A percentile compares a stretch with the other conserved stretches of the same genome.
Conservation (phyloP, 768 basidiomycete genomes). For the Phanerochaete sordida region DNA sequence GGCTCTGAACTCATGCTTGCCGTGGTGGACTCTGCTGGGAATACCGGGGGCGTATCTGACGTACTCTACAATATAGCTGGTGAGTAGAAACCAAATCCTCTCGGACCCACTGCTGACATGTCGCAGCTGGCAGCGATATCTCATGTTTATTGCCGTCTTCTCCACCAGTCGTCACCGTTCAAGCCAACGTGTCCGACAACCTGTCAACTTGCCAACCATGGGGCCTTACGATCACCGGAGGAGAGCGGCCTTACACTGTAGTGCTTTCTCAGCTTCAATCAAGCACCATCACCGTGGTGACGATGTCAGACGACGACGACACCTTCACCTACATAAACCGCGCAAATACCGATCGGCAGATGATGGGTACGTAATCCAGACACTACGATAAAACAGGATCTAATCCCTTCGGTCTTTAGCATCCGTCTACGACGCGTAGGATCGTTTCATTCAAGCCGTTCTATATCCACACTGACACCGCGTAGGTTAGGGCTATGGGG, state of each 20-base stretch:
- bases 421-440: constrained; percentile 25
- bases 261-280: constrained; percentile 35
- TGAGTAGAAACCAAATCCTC: background rate
- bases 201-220: constrained; percentile 44
- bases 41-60: constrained; percentile 36
- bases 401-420: constrained; percentile 24
- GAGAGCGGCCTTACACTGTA: constrained; percentile 42
- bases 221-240: constrained; percentile 42
- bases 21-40: constrained; percentile 43
- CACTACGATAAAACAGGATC: background rate
- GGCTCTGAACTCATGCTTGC: constrained; percentile 42
- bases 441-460: background rate
- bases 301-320: constrained; percentile 34
- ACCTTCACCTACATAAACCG: constrained; percentile 41
- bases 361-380: constrained; percentile 39
- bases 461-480: background rate
- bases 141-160: constrained; percentile 15
- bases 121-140: constrained; percentile 24
- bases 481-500: constrained; percentile 38
- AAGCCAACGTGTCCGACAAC: constrained; percentile 32
- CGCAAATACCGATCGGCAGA: constrained; percentile 29
- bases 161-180: background rate
- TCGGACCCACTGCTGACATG: background rate
- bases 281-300: constrained; percentile 23
- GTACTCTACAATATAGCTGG: constrained; percentile 1